Evolutionary conservation across 371 early-diverging fungal species (phyloP), one percentile per base, ranked within the genome.

Genomic region (Mucor irregularis): DNA sequence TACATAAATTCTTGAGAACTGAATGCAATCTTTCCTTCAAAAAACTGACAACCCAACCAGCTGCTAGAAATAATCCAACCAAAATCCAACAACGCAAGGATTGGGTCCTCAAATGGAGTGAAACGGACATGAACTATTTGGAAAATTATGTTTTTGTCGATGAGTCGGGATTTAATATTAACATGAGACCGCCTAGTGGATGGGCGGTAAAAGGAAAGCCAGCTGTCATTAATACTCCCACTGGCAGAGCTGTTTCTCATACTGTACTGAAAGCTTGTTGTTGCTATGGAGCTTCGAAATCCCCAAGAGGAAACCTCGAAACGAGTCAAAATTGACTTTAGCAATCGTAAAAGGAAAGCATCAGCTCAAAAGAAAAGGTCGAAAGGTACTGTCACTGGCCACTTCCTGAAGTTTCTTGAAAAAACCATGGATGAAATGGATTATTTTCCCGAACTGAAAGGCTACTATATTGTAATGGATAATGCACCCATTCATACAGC

Each of bases 141-240:
- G 42, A 56, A 31, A 56, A 58, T 21, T 51, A 24, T 22, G 42
- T 58, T 50, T 49, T 61, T 51, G 52, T 56, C 13, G 47, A 52
- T 39, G 56, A 56, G 47, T 51, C 56, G 46, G 46, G 40, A n/a
- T 62, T 52, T 49, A 50, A 62, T 33, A 60, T 53, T 49, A 53
- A 59, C 49, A 59, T 53, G 53, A 14, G 42, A 28, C 61, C 61
- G 25, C 21, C 52, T 42, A 46, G 51, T 35, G 51, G 49, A 21
- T 61, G 53, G 34, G 14, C 42, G 31, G 35, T 31, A 48, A 59
- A 59, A 48, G 60, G 46, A 22, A 59, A 22, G 21, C 30, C 60
- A 39, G 49, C 60, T 59, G 48, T 59, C 53, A 49, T 53, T 53
- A 30, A 30, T 11, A 48, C 53, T 48, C 52, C 52, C 37, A 51